Conservation (phyloP, 768 basidiomycete species). For the Mrakia gelida region DNA sequence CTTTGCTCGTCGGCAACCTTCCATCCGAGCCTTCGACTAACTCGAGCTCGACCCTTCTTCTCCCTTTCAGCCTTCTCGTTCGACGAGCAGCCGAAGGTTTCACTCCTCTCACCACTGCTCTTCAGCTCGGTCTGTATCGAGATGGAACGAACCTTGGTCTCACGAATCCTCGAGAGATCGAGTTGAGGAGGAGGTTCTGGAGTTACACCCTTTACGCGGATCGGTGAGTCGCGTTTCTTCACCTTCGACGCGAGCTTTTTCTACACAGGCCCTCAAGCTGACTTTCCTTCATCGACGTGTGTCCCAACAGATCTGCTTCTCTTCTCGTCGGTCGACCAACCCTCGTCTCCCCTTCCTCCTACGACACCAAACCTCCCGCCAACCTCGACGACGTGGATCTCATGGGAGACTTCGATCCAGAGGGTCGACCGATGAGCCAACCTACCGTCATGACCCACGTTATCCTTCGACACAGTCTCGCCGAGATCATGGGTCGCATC, state of each 20-base stretch:
- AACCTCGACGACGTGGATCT: constrained; percentile 46
- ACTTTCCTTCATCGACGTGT: too few species aligned
- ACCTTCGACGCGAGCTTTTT: too few species aligned
- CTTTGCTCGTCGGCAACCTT: too few species aligned
- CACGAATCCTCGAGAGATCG: constrained; percentile 44
- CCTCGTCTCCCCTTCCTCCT: constrained; percentile 44
- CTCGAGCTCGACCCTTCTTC: background rate
- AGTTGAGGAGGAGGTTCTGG: constrained; percentile 45
- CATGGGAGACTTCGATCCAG: constrained; percentile 41
- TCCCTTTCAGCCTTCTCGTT: constrained; percentile 41
- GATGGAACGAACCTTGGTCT: constrained; percentile 45
- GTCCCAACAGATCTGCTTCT: constrained; percentile 39
- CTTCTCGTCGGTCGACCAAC: constrained; percentile 46
- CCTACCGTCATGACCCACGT: constrained; percentile 46
- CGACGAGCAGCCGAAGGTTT: constrained; percentile 46
- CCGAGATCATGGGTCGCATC: background rate
- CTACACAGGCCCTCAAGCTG: too few species aligned
- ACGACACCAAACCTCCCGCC: constrained; percentile 44
- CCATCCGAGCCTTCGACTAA: background rate
- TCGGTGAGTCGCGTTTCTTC: background rate
- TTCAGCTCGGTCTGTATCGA: constrained; percentile 46
- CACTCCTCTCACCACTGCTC: constrained; percentile 45
- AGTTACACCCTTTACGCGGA: constrained; percentile 46
- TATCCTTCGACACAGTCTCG: constrained; percentile 40
- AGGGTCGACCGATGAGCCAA: constrained; percentile 43